A percentile compares a stretch with the other conserved stretches of the same genome.
phyloP scores from a whole-genome alignment of 768 basidiomycete genomes.

The Leccinum longicurvipes region DNA sequence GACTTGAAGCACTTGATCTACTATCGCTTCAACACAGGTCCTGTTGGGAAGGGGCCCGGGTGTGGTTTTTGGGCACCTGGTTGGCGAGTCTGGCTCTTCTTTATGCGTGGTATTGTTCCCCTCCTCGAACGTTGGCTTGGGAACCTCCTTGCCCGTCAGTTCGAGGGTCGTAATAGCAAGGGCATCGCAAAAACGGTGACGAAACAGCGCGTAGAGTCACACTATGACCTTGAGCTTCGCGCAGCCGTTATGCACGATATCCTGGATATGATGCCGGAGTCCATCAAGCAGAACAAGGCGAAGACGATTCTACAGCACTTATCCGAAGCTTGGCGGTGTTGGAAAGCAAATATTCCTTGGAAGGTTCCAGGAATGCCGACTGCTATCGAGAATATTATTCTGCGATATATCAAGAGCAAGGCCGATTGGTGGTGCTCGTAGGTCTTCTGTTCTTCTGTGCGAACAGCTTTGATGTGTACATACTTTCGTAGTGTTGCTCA shows the following conservation, averaged over 20 bases:
- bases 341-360: slow-evolving; percentile 98
- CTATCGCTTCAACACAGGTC: slow-evolving; percentile 99
- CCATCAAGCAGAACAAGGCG: slow-evolving; percentile 99
- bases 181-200: slow-evolving; percentile 98
- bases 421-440: slow-evolving; percentile 98
- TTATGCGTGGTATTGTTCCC: slow-evolving; percentile 98
- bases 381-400: slow-evolving; percentile 97
- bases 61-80: slow-evolving; percentile 99
- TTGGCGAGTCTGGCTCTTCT: slow-evolving; percentile 99
- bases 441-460: slow-evolving; percentile 25
- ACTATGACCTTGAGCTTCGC: slow-evolving; percentile 95
- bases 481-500: slow-evolving; percentile 72
- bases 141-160: slow-evolving; percentile 95
- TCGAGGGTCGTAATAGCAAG: slow-evolving; percentile 96
- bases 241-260: slow-evolving; percentile 99
- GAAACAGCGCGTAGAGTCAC: slow-evolving; percentile 98
- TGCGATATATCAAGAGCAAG: slow-evolving; percentile 99
- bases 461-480: background rate
- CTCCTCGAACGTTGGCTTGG: slow-evolving; percentile 97
- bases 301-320: slow-evolving; percentile 98
- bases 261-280: slow-evolving; percentile 99
- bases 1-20: slow-evolving; percentile 98
- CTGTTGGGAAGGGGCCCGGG: slow-evolving; percentile 98
- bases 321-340: slow-evolving; percentile 98
- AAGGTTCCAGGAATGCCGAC: slow-evolving; percentile 99